phyloP scores from a whole-genome alignment of 2,329 filamentous ascomycete species.

The Fonsecaea pedrosoi region DNA sequence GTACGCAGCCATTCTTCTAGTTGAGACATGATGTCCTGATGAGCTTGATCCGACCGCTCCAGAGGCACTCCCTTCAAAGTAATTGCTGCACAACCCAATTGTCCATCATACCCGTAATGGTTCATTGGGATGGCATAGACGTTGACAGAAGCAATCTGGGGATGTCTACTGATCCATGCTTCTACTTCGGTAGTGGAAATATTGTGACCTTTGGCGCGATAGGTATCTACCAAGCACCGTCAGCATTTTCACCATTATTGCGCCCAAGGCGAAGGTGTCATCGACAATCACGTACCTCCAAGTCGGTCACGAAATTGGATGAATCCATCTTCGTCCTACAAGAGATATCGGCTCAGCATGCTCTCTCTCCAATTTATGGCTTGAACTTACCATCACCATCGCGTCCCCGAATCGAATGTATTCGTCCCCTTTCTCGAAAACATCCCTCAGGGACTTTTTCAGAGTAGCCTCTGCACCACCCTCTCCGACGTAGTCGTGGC shows the following conservation, averaged over 20 bases:
- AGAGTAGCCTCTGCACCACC: constrained; percentile 67
- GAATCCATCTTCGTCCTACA: constrained; percentile 71
- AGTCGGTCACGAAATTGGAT: constrained; percentile 76
- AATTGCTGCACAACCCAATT: constrained; percentile 32
- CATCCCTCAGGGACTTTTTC: constrained; percentile 74
- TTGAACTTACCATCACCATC: constrained; percentile 51
- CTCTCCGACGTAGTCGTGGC: constrained; percentile 41
- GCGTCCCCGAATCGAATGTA: constrained; percentile 87
- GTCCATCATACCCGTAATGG: constrained; percentile 34
- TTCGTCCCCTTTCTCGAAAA: constrained; percentile 75
- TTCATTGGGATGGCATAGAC: constrained; percentile 39
- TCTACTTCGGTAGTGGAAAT: constrained; percentile 78
- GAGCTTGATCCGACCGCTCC: not conserved
- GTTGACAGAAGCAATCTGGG: constrained; percentile 35
- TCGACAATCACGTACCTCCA: constrained; percentile 41
- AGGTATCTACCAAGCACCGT: constrained; percentile 50
- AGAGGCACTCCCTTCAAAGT: constrained; percentile 17
- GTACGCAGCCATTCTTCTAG: constrained; percentile 28
- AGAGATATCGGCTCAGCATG: constrained; percentile 1
- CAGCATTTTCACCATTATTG: not conserved
- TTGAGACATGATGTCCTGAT: constrained; percentile 23
- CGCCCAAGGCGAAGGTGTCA: not conserved
- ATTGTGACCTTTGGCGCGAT: constrained; percentile 73
- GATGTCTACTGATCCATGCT: constrained; percentile 33
- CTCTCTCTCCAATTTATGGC: not conserved